Evolutionary conservation across 2,329 filamentous ascomycete species (phyloP), one percentile per base, ranked within the genome.

Genomic region (Elsinoe fawcettii): DNA sequence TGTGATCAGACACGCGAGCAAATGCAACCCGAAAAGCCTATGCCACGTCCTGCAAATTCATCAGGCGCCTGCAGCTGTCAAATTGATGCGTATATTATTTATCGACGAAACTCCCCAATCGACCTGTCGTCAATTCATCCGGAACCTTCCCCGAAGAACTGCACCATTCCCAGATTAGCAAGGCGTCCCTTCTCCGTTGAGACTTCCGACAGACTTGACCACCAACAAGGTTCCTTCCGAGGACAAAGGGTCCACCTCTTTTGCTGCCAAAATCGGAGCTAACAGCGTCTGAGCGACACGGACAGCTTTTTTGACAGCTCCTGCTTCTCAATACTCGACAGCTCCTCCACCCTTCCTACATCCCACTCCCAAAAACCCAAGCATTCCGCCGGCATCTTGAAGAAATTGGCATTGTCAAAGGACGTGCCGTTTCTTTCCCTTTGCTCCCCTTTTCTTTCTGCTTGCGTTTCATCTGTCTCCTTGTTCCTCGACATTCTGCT

Each of bases 351-450:
- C 63, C 58, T 57, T 61, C 60, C 47, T 51, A 37, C 58, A 44
- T 27, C 56, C 58, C 49, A 25, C 41, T 22, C 51, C 57, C 54
- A 34, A 55, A 18, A 30, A 32, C 44, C 53, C 37, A 55, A 51
- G 55, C 56, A 37, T 53, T 58, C 47, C 47, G 32, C 12, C 27
- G 39, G 20, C 46, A 27, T 32, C 18, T 25, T 27, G 37, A 36
- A 53, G 47, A 25, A 46, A 47, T 55, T 47, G 57, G 53, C 51
- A 39, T 49, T 41, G 46, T 53, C 36, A 23, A 51, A 37, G 47
- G 56, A 59, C 58, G 57, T 22, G 54, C 43, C 41, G 18, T 36
- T 56, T 58, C 57, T 62, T 60, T 65, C 59, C 55, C 53, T 57
- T 57, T 55, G 32, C 51, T 55, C 43, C 51, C 18, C 36, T 59